Evolutionary conservation across 495 filamentous ascomycete genomes (phyloP), one percentile per base, ranked within the genome.

Genomic region (Massariosphaeria phaeospora): DNA sequence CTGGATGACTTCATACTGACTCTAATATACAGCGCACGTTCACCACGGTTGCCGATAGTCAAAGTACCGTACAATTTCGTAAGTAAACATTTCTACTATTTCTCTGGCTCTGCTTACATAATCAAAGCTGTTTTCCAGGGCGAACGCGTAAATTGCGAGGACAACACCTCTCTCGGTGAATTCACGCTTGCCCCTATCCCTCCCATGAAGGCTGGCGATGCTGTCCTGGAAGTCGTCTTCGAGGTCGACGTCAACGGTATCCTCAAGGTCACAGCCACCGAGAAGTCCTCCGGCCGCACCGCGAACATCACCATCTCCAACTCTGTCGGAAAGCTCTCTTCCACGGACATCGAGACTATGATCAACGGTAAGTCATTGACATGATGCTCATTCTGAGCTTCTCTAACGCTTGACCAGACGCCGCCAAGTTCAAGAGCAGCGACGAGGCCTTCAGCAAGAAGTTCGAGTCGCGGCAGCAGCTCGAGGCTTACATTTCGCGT

Each of bases 241-340:
- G 93, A 99, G 77, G 93, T 99, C 69, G 93, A 99, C 63, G 93
- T 96, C 80, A 99, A 99, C 77, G 93, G 93, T 84, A 97, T 99
- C 72, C 85, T 99, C 67, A 99, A 99, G 83, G 93, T 99, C 64
- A 99, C 94, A 61, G 93, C 93, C 60, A 96, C 90, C 33, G 93
- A 99, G 80, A 99, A 99, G 85, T 89, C 91, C 61, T 96, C 94
- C 39, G 93, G 93, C 63, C 89, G 94, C 66, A 91, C 80, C 67
- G 93, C 93, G 72, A 99, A 99, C 81, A 99, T 99, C 73, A 97
- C 94, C 67, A 99, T 99, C 75, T 91, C 89, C 70, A 99, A 99
- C 82, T 95, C 93, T 53, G 93, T 99, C 68, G 93, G 93, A 71
- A 99, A 99, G 79, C 87, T 99, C 49, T 95, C 89, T 38, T 86